phyloP scores from a whole-genome alignment of 31 red algal species.

The Porphyra umbilicalis region DNA sequence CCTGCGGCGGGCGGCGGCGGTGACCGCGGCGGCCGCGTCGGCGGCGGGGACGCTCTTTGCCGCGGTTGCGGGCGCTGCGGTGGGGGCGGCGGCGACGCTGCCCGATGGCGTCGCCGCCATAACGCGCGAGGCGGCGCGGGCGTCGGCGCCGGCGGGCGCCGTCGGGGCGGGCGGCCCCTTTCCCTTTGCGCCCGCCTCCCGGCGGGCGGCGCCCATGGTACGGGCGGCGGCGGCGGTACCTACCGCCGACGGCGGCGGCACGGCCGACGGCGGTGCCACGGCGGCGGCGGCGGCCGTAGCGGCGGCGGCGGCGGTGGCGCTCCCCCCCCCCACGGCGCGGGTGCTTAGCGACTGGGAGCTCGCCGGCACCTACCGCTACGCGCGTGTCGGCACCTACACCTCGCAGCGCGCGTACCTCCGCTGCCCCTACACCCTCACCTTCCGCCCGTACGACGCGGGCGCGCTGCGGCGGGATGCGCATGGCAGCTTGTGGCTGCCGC shows the following conservation, averaged over 20 bases:
- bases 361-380: neutral
- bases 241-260: neutral
- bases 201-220: too few species aligned
- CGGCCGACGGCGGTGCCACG: neutral
- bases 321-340: neutral
- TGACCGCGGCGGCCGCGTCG: too few species aligned
- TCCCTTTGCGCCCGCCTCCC: too few species aligned
- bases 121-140: too few species aligned
- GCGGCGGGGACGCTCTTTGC: too few species aligned
- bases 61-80: too few species aligned
- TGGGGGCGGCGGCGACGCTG: too few species aligned
- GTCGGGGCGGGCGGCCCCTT: too few species aligned
- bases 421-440: neutral
- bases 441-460: neutral
- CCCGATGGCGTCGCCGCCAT: too few species aligned
- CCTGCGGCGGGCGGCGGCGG: too few species aligned
- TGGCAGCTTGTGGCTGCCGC: neutral
- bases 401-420: neutral
- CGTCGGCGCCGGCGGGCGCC: too few species aligned
- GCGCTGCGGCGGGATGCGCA: neutral
- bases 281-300: neutral
- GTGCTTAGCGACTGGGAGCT: neutral
- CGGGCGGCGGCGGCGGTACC: too few species aligned
- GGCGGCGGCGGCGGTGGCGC: neutral
- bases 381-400: neutral